Evolutionary conservation across 805 yeast species (phyloP), one percentile per base, ranked within the genome.

Genomic region (Metschnikowia amazonensis): DNA sequence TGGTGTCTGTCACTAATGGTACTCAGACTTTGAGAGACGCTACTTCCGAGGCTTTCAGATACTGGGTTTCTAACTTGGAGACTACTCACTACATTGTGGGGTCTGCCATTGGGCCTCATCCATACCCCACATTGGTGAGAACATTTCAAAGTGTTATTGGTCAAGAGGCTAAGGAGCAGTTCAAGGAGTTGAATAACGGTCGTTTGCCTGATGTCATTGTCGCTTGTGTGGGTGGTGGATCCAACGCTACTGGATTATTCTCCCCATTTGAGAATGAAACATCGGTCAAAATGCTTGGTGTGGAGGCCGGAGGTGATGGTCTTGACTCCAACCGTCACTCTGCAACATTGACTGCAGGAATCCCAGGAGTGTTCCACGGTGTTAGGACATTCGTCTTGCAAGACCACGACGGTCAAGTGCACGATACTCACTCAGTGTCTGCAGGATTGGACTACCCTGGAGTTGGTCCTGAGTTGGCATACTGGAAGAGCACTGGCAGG

Each of bases 161-260:
- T 58, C 76, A 81, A 43, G 99, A 94, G 73, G 87, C 97, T 37
- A 89, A 87, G 68, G 84, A 86, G 65, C 96, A 94, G 70, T 90
- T 90, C 71, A 81, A 79, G 54, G 81, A 78, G 54, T 70, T 84
- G 56, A 89, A 87, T 65, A 71, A 80, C 50, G 96, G 96, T 33
- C 83, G 80, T 59, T 75, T 94, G 53, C 99, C 99, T 39, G 87
- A 94, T 60, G 89, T 90, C 16, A 81, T 94, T 34, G 97, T 94
- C 51, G 99, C 99, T 1, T 94, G 99, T 76, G 99, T 94, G 42
- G 99, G 99, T 60, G 99, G 99, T 61, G 99, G 99, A 45, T 89
- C 97, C 16, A 94, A 94, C 76, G 84, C 96, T 42, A 81, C 95
- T 27, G 99, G 99, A 65, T 81, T 92, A 79, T 94, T 94, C 68